Evolutionary conservation across 140 eudicot genomes (phyloP), one percentile per base, ranked within the genome.

Genomic region (Anethum foeniculum): DNA sequence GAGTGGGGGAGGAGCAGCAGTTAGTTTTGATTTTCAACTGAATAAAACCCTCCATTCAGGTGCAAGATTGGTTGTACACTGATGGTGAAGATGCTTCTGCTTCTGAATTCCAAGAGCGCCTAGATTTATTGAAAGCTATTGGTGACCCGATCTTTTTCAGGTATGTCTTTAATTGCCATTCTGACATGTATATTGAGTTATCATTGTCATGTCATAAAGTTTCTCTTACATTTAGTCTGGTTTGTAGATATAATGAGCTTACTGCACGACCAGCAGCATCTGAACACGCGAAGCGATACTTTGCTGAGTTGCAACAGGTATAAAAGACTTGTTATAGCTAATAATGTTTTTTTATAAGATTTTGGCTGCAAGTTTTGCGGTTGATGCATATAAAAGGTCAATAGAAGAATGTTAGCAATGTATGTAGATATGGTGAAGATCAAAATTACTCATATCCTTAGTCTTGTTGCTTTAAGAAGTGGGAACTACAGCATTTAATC

Each of bases 51-150:
- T 62, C 77, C 82, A 12, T 73, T 83, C 81, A 95, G 99, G 99
- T 89, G 75, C 96, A 95, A 89, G 97, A 95, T 41, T 95, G 99
- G 99, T 83, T 95, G 89, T 95, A 95, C 83, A 92, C 89, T 67
- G 99, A 95, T 74, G 99, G 99, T 65, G 99, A 95, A 89, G 99
- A 95, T 89, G 99, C 99, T 84, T 89, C 93, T 79, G 99, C 96
- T 54, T 23, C 84, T 78, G 96, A 95, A 77, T 95, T 95, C 85
- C 86, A 95, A 91, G 90, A 92, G 84, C 91, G 82, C 11, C 85
- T 95, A 54, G 86, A 95, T 85, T 85, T 41, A 67, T 46, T 95
- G 77, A 95, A 95, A 85, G 91, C 95, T 81, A 87, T 95, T 79
- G 97, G 99, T 16, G 96, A 95, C 80, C 99, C 99, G 44, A 95